Evolutionary conservation across 225 moss, liverwort and hornwort species (phyloP).

Genomic region (Rhytidiadelphus loreus): DNA sequence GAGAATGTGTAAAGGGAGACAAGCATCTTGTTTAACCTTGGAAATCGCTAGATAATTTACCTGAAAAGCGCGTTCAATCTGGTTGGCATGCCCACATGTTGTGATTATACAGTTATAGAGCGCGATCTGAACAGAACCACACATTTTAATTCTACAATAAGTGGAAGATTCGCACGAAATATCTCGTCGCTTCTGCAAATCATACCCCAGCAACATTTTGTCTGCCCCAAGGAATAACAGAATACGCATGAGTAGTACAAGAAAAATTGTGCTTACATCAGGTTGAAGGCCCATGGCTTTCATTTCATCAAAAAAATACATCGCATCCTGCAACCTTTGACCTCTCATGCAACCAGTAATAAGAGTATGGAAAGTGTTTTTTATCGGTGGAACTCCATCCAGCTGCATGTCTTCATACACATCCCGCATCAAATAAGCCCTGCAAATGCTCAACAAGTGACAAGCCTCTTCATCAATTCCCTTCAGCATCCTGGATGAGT

Average conservation of each 20-base stretch:
- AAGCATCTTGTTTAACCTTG: background rate
- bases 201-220: background rate
- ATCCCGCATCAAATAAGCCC: conserved; percentile 55
- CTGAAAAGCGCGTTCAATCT: conserved; percentile 69
- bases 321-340: conserved; percentile 58
- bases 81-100: conserved; percentile 56
- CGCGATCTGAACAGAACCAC: conserved; percentile 24
- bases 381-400: conserved; percentile 65
- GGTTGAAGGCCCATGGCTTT: conserved; percentile 77
- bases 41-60: conserved; percentile 3
- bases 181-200: background rate
- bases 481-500: background rate
- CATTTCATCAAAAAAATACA: conserved; percentile 88
- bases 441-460: conserved; percentile 6
- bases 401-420: conserved; percentile 84
- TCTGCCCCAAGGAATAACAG: background rate
- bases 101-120: conserved; percentile 64
- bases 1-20: background rate
- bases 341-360: conserved; percentile 55
- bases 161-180: background rate
- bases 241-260: background rate
- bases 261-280: conserved; percentile 38
- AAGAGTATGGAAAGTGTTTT: conserved; percentile 58
- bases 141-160: background rate
- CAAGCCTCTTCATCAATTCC: background rate